Evolutionary conservation across 805 yeast species (phyloP), one percentile per base, ranked within the genome.

Genomic region (Cyberlindnera americana): DNA sequence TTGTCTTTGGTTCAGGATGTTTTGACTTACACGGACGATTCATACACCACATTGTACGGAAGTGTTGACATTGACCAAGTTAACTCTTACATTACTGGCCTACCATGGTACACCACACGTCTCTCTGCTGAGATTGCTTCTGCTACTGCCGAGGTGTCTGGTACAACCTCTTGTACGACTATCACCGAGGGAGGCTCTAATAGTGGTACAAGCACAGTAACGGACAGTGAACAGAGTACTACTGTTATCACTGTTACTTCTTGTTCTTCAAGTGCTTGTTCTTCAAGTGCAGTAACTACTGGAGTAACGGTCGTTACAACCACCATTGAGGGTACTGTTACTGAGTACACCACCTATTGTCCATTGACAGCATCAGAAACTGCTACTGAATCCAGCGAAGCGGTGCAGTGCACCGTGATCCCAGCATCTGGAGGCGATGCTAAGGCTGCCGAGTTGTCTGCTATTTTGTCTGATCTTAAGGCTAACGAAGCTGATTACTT

Each of bases 41-140:
- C 33, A 8, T 29, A 29, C 33, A 29, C 33, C 3, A 13, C 33
- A 4, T 14, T 29, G 10, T 29, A 29, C 11, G 23, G 11, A 3
- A 16, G 19, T 3, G 33, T 29, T 19, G 33, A 29, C 24, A 13
- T 29, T 14, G 33, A 19, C 13, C 16, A 29, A 6, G 47, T 61
- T 9, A 45, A 52, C 5, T 28, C 49, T 13, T 51, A 54, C 26
- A 48, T 59, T 27, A 49, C 60, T 19, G 54, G 50, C 22, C 48
- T 62, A 27, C 63, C 66, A 44, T 62, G 66, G 66, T 62, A 48
- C 40, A 44, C 52, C 3, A 33, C 50, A 11, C 45, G 56, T 42
- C 26, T 52, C 16, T 29, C 26, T 5, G 23, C 47, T 1, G 43
- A 16, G 5, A 24, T 48, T 35, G 41, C 41, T 19, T 49, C 52